phyloP scores from a whole-genome alignment of 1,139 yeast species.

The Yamadazyma friedrichii region DNA sequence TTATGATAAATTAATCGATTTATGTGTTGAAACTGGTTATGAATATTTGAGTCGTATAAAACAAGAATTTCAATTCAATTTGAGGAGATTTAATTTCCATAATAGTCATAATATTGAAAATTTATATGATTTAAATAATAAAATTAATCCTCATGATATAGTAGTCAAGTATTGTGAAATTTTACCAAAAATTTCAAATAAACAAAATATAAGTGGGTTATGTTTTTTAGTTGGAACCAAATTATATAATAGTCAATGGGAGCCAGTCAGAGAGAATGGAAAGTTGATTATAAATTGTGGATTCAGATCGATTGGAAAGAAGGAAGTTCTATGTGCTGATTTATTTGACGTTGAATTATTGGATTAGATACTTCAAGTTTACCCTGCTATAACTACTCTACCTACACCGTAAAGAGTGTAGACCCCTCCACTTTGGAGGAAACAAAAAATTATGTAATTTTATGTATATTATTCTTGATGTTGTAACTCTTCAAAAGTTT shows the following conservation, averaged over 20 bases:
- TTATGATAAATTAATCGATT: conserved; percentile 23
- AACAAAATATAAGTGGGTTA: conserved; percentile 55
- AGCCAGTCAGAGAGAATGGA: conserved; percentile 58
- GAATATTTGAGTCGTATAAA: conserved; percentile 38
- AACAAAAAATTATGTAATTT: neutral
- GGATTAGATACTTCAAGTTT: conserved; percentile 9
- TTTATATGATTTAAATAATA: conserved; percentile 10
- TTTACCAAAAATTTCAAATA: conserved; percentile 39
- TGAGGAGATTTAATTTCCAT: conserved; percentile 20
- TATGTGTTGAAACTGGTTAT: conserved; percentile 31
- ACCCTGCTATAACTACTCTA: neutral
- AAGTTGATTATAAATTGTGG: conserved; percentile 57
- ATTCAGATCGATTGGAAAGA: conserved; percentile 54
- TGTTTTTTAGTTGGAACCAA: conserved; percentile 47
- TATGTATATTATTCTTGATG: no score
- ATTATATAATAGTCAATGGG: conserved; percentile 55
- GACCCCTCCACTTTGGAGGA: neutral
- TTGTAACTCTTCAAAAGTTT: no score
- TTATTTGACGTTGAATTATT: conserved; percentile 39
- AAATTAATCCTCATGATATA: conserved; percentile 30
- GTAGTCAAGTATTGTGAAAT: conserved; percentile 41
- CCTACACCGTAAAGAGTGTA: no score
- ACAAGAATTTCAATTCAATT: conserved; percentile 25
- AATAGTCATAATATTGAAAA: conserved; percentile 15
- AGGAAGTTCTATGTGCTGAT: conserved; percentile 47